phyloP scores from a whole-genome alignment of 139 green algal species.

The Volvox reticuliferus region DNA sequence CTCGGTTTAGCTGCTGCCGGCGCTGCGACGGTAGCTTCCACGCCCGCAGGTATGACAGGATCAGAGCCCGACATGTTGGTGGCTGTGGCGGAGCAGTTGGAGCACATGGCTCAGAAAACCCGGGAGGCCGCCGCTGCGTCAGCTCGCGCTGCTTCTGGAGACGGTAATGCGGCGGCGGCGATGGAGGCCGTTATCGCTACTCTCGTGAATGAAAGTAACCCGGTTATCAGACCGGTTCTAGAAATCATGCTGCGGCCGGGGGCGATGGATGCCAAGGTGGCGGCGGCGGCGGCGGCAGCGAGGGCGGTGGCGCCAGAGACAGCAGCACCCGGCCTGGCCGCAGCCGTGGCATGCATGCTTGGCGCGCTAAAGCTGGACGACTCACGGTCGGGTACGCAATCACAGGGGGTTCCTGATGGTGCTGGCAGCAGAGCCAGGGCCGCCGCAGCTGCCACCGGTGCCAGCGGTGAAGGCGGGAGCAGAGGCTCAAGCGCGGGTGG shows the following conservation, averaged over 20 bases:
- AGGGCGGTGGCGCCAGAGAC: not conserved
- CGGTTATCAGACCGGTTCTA: not conserved
- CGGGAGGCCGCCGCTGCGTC: not conserved
- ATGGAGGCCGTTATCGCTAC: not conserved
- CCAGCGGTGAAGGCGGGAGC: not conserved
- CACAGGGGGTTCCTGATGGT: no score
- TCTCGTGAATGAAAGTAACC: not conserved
- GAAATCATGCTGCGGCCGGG: slow-evolving; percentile 17
- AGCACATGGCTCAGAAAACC: slow-evolving; percentile 3
- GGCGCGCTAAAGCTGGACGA: slow-evolving; percentile 2
- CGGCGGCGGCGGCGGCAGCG: not conserved
- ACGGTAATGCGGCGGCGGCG: not conserved
- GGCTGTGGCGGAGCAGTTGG: slow-evolving; percentile 20
- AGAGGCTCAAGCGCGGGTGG: not conserved
- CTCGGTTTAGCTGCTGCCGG: not conserved
- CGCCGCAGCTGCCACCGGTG: not conserved
- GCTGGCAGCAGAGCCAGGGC: not conserved
- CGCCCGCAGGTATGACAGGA: not conserved
- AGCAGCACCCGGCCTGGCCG: not conserved
- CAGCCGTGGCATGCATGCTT: slow-evolving; percentile 14
- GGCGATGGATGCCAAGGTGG: not conserved
- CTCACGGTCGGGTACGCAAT: not conserved
- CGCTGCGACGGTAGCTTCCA: not conserved
- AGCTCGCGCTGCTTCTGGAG: not conserved
- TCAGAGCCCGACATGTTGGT: not conserved